Evolutionary conservation across 306 rosid genomes (phyloP).

Genomic region (Trifolium pratense): DNA sequence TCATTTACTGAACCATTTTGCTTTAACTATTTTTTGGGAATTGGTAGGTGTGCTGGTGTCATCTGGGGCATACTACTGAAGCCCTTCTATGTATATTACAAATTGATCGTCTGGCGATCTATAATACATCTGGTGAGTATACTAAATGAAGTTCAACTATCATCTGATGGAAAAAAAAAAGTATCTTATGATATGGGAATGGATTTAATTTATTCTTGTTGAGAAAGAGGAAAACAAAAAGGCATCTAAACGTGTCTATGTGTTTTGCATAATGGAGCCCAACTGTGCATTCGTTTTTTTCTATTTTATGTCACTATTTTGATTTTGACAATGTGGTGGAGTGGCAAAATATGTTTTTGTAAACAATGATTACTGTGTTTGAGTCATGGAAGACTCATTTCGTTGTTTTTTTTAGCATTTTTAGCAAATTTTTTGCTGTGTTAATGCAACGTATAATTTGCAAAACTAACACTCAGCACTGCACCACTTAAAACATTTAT

Average conservation of each 20-base stretch:
- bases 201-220: constrained; percentile 27
- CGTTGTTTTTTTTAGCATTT: too few relatives aligned
- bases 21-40: constrained; percentile 38
- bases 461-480: not conserved
- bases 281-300: not conserved
- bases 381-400: not conserved
- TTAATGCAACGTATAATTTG: not conserved
- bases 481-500: not conserved
- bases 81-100: constrained; percentile 89
- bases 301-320: not conserved
- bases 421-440: not conserved
- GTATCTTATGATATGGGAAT: constrained; percentile 16
- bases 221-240: not conserved
- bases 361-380: not conserved
- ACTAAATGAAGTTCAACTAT: constrained; percentile 33
- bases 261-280: not conserved
- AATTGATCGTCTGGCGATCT: constrained; percentile 75
- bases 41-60: constrained; percentile 89
- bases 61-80: constrained; percentile 68
- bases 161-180: constrained; percentile 21
- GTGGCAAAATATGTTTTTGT: not conserved
- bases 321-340: constrained; percentile 4
- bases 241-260: constrained; percentile 5
- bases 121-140: constrained; percentile 79
- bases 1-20: constrained; percentile 11